These are phyloP conservation scores for Acaromyces ingoldii DNA, from an alignment of 1,284 basidiomycete species.

Conservation along the genomic window DNA sequence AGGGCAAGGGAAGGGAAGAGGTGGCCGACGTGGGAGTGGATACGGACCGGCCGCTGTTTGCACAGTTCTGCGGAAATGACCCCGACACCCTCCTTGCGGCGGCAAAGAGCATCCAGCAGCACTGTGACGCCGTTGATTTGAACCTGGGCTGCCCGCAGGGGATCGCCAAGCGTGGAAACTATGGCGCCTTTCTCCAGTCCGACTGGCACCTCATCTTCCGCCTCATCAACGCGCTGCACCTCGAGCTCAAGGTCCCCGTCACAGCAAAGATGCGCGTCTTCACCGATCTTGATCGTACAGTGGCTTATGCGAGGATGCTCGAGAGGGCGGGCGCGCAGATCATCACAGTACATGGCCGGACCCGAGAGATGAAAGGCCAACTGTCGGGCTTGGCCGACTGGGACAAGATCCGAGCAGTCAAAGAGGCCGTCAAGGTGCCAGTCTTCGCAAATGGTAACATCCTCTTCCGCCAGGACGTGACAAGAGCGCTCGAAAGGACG, in stretches of 20 bases:
- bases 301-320: slow-evolving; percentile 90
- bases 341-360: slow-evolving; percentile 84
- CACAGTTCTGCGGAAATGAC: slow-evolving; percentile 89
- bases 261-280: slow-evolving; percentile 96
- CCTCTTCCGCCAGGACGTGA: slow-evolving; percentile 74
- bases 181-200: slow-evolving; percentile 87
- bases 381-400: slow-evolving; percentile 70
- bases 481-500: slow-evolving; percentile 70
- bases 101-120: slow-evolving; percentile 35
- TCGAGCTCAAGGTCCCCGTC: slow-evolving; percentile 78
- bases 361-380: slow-evolving; percentile 85
- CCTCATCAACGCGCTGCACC: slow-evolving; percentile 56
- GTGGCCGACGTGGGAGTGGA: slow-evolving; percentile 55
- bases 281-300: slow-evolving; percentile 75
- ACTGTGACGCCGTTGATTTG: slow-evolving; percentile 78
- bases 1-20: slow-evolving; percentile 54
- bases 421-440: slow-evolving; percentile 78
- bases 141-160: slow-evolving; percentile 91
- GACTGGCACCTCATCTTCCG: slow-evolving; percentile 70
- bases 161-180: slow-evolving; percentile 79
- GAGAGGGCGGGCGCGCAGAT: slow-evolving; percentile 93
- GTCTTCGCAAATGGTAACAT: slow-evolving; percentile 98
- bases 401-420: slow-evolving; percentile 75
- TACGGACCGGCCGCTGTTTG: slow-evolving; percentile 75
- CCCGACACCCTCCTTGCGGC: slow-evolving; percentile 62